Conservation (phyloP, 2,329 filamentous ascomycete genomes). For the Fusarium xyrophilum region DNA sequence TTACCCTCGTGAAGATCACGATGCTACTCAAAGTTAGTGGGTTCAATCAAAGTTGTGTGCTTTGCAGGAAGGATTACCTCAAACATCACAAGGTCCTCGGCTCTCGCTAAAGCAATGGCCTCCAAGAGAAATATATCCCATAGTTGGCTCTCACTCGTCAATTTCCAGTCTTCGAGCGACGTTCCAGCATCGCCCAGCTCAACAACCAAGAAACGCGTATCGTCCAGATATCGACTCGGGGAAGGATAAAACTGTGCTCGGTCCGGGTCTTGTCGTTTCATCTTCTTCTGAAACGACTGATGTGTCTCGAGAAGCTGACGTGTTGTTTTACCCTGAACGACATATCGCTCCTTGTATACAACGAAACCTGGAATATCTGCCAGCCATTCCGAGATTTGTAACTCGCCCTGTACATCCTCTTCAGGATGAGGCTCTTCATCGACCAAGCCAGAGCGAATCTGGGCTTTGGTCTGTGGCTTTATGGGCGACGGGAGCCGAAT, state of each 20-base stretch:
- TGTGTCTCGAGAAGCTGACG: conserved; percentile 65
- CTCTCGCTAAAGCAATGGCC: conserved; percentile 65
- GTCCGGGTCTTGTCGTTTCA: conserved; percentile 62
- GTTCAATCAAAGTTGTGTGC: too few relatives aligned
- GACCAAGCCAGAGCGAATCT: conserved; percentile 60
- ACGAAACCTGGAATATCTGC: conserved; percentile 71
- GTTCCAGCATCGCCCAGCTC: conserved; percentile 69
- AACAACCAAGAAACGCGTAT: conserved; percentile 66
- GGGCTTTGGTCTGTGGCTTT: conserved; percentile 63
- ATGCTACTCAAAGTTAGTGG: conserved; percentile 53
- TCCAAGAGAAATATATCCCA: conserved; percentile 71
- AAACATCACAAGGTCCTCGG: conserved; percentile 64
- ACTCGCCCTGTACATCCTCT: conserved; percentile 63
- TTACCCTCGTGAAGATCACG: conserved; percentile 72
- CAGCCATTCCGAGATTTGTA: conserved; percentile 69
- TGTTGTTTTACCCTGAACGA: conserved; percentile 64
- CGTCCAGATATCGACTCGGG: conserved; percentile 64
- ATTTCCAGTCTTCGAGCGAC: conserved; percentile 64
- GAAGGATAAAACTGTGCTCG: conserved; percentile 68
- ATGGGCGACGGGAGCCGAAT: conserved; percentile 66
- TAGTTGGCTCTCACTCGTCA: conserved; percentile 58
- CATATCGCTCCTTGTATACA: conserved; percentile 69
- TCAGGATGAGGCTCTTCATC: conserved; percentile 65
- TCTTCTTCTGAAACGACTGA: conserved; percentile 61
- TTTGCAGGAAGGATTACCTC: conserved; percentile 54